Evolutionary conservation across 768 basidiomycete species (phyloP).

Genomic region (Pulveroboletus sp.): DNA sequence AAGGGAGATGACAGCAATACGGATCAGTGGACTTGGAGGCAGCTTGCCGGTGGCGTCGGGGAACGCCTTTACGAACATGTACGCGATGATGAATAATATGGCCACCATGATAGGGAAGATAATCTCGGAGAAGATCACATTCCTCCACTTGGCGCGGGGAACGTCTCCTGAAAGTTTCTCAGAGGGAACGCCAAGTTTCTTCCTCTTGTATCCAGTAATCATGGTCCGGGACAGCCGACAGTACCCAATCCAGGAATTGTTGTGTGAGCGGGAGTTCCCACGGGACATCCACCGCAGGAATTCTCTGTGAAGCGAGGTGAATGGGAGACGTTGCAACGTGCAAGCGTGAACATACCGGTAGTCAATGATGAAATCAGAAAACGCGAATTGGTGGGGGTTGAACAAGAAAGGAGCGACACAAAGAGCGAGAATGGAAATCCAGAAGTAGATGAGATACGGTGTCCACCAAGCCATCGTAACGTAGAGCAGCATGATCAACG

Average conservation of each 20-base stretch:
- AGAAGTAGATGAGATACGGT: conserved; percentile 94
- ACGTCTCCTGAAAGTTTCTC: conserved; percentile 96
- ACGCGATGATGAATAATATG: conserved; percentile 78
- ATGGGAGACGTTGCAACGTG: neutral
- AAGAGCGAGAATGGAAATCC: conserved; percentile 89
- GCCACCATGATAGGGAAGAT: conserved; percentile 86
- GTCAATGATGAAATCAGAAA: conserved; percentile 96
- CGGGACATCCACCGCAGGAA: conserved; percentile 99
- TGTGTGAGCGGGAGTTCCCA: conserved; percentile 95
- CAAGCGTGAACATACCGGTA: conserved; percentile 55
- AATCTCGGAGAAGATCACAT: conserved; percentile 84
- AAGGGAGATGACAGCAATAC: conserved; percentile 87
- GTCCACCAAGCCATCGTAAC: conserved; percentile 92
- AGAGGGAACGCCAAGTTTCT: conserved; percentile 92
- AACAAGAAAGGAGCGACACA: conserved; percentile 97
- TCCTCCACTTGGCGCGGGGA: conserved; percentile 89
- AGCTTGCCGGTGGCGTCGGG: conserved; percentile 54
- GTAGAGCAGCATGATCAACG: conserved; percentile 87
- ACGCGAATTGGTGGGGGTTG: conserved; percentile 99
- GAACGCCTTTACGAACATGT: conserved; percentile 92
- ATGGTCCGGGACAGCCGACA: conserved; percentile 96
- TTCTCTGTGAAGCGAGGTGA: conserved; percentile 52
- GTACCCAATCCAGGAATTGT: conserved; percentile 99
- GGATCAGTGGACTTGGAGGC: conserved; percentile 81
- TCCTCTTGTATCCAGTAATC: conserved; percentile 99